These are phyloP conservation scores for Phialophora macrospora DNA, from an alignment of 2,329 filamentous ascomycete genomes.

Conservation along the genomic window DNA sequence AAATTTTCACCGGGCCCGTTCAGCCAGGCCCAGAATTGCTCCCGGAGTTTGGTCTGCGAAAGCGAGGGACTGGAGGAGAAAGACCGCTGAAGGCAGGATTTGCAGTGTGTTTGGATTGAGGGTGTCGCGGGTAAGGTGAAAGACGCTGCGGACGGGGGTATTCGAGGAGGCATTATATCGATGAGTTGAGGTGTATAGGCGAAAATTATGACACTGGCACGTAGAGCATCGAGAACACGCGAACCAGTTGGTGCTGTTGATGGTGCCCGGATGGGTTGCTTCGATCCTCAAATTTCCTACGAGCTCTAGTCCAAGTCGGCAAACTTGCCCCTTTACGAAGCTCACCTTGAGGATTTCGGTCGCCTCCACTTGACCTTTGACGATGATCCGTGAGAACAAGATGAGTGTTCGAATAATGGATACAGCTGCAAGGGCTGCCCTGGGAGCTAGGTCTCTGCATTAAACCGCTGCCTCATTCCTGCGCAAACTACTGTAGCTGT, in stretches of 20 bases:
- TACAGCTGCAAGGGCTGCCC: background rate
- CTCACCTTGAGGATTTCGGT: too few relatives aligned
- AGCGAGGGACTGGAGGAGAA: slow-evolving; percentile 39
- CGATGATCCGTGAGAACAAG: background rate
- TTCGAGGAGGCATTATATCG: slow-evolving; percentile 34
- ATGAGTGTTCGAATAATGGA: background rate
- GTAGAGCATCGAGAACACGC: background rate
- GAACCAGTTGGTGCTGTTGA: background rate
- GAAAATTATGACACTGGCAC: background rate
- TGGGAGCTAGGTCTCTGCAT: too few relatives aligned
- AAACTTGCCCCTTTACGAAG: background rate
- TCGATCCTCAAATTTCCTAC: background rate
- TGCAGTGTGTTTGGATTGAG: slow-evolving; percentile 37
- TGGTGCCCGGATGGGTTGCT: background rate
- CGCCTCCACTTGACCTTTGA: background rate
- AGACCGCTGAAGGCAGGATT: slow-evolving; percentile 37
- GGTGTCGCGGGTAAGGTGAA: slow-evolving; percentile 23
- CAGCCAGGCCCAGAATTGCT: slow-evolving; percentile 65
- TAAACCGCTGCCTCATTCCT: background rate
- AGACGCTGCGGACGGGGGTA: slow-evolving; percentile 28
- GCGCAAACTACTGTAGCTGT: background rate
- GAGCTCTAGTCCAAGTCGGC: background rate
- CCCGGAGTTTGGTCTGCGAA: slow-evolving; percentile 55
- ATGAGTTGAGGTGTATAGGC: background rate
- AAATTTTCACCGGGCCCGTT: slow-evolving; percentile 59